A percentile compares a stretch with the other conserved stretches of the same genome.
These are phyloP conservation scores for Cordyceps fumosorosea DNA, from an alignment of 2,329 filamentous ascomycete species.

Conservation along the genomic window DNA sequence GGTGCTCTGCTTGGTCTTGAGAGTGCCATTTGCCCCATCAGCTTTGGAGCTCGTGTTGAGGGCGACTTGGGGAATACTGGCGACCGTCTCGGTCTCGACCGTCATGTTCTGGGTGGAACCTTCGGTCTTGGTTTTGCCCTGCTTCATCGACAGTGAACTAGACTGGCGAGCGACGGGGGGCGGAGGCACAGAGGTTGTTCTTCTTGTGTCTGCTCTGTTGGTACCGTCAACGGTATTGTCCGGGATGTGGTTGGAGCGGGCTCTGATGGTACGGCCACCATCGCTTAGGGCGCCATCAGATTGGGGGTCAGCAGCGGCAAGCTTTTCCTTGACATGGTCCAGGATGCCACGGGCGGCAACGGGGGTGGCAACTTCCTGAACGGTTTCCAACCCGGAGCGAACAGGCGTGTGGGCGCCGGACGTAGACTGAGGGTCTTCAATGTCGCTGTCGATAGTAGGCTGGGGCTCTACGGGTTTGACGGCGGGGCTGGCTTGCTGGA, in stretches of 20 bases:
- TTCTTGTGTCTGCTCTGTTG: constrained; percentile 34
- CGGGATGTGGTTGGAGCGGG: constrained; percentile 40
- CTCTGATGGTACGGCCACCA: constrained; percentile 36
- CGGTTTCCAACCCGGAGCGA: constrained; percentile 71
- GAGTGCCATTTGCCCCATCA: constrained; percentile 60
- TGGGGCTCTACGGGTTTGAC: constrained; percentile 37
- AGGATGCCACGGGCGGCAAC: constrained; percentile 33
- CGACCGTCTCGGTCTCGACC: constrained; percentile 93
- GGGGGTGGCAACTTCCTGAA: constrained; percentile 70
- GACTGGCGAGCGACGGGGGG: constrained; percentile 58
- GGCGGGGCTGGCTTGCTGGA: constrained; percentile 44
- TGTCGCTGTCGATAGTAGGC: constrained; percentile 43
- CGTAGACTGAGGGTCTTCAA: constrained; percentile 40
- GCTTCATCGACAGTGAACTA: constrained; percentile 43
- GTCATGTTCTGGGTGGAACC: constrained; percentile 87
- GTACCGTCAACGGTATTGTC: constrained; percentile 64
- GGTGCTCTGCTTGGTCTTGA: constrained; percentile 83
- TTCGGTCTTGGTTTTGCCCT: constrained; percentile 66
- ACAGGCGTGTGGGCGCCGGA: constrained; percentile 54
- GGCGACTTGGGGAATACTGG: constrained; percentile 78
- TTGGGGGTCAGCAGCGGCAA: constrained; percentile 34
- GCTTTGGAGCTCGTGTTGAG: constrained; percentile 60
- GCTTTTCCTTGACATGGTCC: constrained; percentile 46
- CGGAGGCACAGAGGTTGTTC: constrained; percentile 43
- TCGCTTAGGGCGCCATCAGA: constrained; percentile 33